Evolutionary conservation across 805 yeast species (phyloP), one percentile per base, ranked within the genome.

Genomic region (Wickerhamia fluorescens): DNA sequence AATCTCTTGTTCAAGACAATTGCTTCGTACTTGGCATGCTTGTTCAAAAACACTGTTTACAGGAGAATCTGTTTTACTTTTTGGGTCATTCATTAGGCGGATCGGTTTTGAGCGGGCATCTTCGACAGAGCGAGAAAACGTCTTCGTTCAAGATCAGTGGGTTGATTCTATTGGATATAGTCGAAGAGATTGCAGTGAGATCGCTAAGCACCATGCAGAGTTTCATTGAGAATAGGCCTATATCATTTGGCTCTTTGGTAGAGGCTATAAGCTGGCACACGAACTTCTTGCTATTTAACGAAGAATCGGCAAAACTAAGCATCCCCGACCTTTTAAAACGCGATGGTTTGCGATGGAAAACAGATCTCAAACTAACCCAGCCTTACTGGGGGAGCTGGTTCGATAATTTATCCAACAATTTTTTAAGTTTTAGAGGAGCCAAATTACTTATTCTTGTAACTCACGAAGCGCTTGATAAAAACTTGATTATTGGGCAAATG

Each of bases 51-150:
- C 37, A 48, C 31, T n/a, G 27, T 3, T 38, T 41, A 2, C 15
- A 18, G 4, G 24, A 23, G 22, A 34, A 43, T 3, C 53, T 69
- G 2, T 51, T 84, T 3, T 70, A 78, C 30, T 56, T 87, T 2
- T 63, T 88, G 4, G 97, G 97, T 0, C 98, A 89, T 53, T 85
- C 96, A 2, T 61, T 94, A 18, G 99, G 98, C 4, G 99, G 96
- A 0, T 70, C 96, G 0, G 75, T 92, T 3, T 41, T 86, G 18
- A 70, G 95, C 0, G 66, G 67, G 23, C 68, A 72, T 1, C 50
- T 74, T 4, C 15, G n/a, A 14, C 19, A 15, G 7, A 28, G 48
- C 7, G 37, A 44, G 3, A 39, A 43, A 2, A 38, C 56, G 14
- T 18, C 6, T 12, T 30, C 19, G 24, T 50, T 12, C 47, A 44